Percentiles rank a stretch among this genome's conserved stretches.
Evolutionary conservation across 495 filamentous ascomycete genomes (phyloP).

Genomic region (Penicillium robsamsonii): DNA sequence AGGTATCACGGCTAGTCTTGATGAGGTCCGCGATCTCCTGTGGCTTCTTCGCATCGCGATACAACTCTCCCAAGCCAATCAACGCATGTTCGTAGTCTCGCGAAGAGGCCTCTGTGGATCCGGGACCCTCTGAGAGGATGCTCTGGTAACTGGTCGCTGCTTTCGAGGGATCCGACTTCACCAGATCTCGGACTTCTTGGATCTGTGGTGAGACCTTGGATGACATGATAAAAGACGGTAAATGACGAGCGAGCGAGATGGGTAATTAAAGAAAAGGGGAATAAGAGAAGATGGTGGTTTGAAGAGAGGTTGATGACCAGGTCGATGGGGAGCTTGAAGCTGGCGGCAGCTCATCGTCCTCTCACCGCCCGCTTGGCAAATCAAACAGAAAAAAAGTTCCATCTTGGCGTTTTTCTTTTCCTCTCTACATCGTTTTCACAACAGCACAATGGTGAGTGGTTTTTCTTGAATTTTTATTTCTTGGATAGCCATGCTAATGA

Average conservation of each 20-base stretch:
- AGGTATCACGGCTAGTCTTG: constrained; percentile 80
- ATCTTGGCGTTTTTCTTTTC: constrained; percentile 18
- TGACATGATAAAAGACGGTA: constrained; percentile 41
- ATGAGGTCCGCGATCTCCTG: constrained; percentile 89
- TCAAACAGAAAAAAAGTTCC: constrained; percentile 36
- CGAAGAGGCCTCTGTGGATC: constrained; percentile 77
- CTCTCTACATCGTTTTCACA: constrained; percentile 12
- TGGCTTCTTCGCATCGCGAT: constrained; percentile 84
- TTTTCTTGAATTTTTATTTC: background rate
- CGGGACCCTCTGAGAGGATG: constrained; percentile 79
- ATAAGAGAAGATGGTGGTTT: constrained; percentile 15
- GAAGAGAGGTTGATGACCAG: constrained; percentile 24
- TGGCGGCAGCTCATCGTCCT: constrained; percentile 29
- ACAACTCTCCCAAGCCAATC: constrained; percentile 83
- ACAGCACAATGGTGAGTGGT: constrained; percentile 27
- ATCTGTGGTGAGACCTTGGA: constrained; percentile 57
- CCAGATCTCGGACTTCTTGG: constrained; percentile 81
- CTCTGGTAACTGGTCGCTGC: constrained; percentile 84
- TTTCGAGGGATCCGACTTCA: constrained; percentile 72
- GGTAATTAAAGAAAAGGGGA: constrained; percentile 5
- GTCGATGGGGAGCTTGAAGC: constrained; percentile 34
- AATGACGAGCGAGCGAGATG: constrained; percentile 2
- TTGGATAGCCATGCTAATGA: constrained; percentile 12
- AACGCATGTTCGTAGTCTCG: constrained; percentile 74
- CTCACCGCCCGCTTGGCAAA: constrained; percentile 36